Conservation (phyloP, 805 yeast genomes). For the Ogataea siamensis region DNA sequence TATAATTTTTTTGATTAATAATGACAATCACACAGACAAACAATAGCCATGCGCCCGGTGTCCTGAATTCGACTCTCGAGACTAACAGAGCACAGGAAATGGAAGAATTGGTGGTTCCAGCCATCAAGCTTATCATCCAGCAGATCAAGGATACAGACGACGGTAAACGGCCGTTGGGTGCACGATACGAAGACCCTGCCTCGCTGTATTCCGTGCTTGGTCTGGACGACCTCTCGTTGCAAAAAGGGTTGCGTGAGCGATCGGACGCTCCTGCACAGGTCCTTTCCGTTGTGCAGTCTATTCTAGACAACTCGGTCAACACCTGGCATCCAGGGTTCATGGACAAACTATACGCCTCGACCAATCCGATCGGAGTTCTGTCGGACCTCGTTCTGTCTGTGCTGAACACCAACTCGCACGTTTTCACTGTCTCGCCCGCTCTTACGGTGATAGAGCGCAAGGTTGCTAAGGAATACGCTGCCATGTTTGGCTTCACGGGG, state of each 20-base stretch:
- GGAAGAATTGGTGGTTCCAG: conserved; percentile 48
- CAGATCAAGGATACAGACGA: conserved; percentile 48
- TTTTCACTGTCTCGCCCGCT: conserved; percentile 81
- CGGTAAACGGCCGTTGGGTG: conserved; percentile 51
- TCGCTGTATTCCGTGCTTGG: conserved; percentile 39
- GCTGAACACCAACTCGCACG: conserved; percentile 82
- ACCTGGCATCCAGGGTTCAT: conserved; percentile 88
- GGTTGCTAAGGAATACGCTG: conserved; percentile 66
- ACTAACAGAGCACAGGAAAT: conserved; percentile 53
- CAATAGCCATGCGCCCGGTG: background rate
- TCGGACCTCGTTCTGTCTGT: conserved; percentile 67
- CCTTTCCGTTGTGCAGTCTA: conserved; percentile 48
- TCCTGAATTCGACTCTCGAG: conserved; percentile 39
- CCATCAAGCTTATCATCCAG: conserved; percentile 49
- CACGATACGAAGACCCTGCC: conserved; percentile 46
- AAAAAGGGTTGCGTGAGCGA: conserved; percentile 18
- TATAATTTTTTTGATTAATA: conserved; percentile 4
- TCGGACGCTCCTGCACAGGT: conserved; percentile 38
- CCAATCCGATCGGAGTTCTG: conserved; percentile 79
- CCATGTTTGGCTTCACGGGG: conserved; percentile 55
- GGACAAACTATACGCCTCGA: conserved; percentile 83
- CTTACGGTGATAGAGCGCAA: conserved; percentile 71
- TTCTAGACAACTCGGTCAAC: conserved; percentile 66
- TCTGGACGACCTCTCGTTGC: conserved; percentile 35
- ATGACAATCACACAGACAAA: conserved; percentile 4